These are phyloP conservation scores for Persicaria tinctoria DNA, from an alignment of 148 eudicot genomes.

Conservation along the genomic window DNA sequence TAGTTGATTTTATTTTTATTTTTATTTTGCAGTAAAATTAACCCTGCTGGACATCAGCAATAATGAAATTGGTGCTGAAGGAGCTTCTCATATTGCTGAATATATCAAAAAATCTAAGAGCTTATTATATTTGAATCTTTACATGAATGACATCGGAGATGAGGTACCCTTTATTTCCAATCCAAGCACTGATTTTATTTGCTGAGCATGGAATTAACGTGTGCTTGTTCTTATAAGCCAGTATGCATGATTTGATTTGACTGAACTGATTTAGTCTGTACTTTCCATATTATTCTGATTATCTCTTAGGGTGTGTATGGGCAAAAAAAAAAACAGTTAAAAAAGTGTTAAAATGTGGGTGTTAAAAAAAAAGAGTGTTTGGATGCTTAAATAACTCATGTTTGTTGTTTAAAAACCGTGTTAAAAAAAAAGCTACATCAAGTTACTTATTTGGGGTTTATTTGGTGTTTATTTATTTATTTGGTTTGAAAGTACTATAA, in stretches of 20 bases:
- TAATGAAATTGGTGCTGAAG: constrained; percentile 68
- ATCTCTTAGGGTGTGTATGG: too few relatives aligned
- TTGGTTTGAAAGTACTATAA: too few relatives aligned
- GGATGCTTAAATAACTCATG: too few relatives aligned
- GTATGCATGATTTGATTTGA: background rate
- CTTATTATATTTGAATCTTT: constrained; percentile 63
- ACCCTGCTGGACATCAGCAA: constrained; percentile 74
- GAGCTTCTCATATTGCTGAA: constrained; percentile 80
- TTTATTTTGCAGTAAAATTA: constrained; percentile 34
- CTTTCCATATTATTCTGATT: background rate
- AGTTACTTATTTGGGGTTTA: too few relatives aligned
- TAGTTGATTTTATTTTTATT: constrained; percentile 4
- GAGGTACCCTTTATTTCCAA: constrained; percentile 42
- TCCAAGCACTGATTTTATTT: constrained; percentile 3
- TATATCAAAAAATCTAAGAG: constrained; percentile 65
- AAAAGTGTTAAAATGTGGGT: too few relatives aligned
- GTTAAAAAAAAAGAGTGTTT: too few relatives aligned
- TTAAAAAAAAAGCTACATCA: too few relatives aligned
- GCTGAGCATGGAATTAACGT: background rate
- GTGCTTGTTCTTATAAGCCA: background rate
- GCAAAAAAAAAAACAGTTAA: too few relatives aligned
- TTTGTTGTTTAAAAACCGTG: too few relatives aligned
- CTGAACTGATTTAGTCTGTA: background rate
- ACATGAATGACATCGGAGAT: constrained; percentile 90
- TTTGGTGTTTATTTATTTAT: too few relatives aligned